phyloP scores from a whole-genome alignment of 2,329 filamentous ascomycete genomes.

The Claviceps fusiformis region DNA sequence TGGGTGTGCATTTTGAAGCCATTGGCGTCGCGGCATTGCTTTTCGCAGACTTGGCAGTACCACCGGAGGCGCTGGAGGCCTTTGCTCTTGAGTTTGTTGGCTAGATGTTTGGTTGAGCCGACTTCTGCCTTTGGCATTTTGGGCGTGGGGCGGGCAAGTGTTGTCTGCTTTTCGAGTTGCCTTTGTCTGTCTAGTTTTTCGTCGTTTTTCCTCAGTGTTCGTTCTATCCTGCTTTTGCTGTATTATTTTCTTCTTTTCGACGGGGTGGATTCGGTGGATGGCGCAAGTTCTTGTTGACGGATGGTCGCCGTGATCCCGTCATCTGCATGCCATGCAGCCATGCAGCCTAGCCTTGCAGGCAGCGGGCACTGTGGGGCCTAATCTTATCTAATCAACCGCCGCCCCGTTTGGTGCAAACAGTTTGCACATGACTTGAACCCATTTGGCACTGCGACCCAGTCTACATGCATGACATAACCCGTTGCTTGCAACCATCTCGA shows the following conservation, averaged over 20 bases:
- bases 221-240: not conserved
- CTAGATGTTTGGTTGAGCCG: slow-evolving; percentile 78
- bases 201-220: not conserved
- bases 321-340: too few relatives aligned
- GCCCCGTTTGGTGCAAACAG: slow-evolving; percentile 4
- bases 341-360: slow-evolving; percentile 5
- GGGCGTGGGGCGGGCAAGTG: not conserved
- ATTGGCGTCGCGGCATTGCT: slow-evolving; percentile 60
- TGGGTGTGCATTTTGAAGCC: slow-evolving; percentile 83
- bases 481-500: not conserved
- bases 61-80: slow-evolving; percentile 70
- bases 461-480: not conserved
- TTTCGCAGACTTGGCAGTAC: slow-evolving; percentile 77
- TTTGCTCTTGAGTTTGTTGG: slow-evolving; percentile 80
- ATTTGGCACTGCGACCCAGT: too few relatives aligned
- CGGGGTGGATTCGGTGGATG: not conserved
- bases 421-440: too few relatives aligned
- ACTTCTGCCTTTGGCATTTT: slow-evolving; percentile 87
- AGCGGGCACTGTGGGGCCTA: not conserved
- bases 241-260: not conserved
- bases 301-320: too few relatives aligned
- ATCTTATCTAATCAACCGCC: not conserved
- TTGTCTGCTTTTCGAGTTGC: too few relatives aligned
- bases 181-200: not conserved
- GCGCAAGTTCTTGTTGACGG: not conserved